phyloP scores from a whole-genome alignment of 2,329 filamentous ascomycete species.

The Dryadomyces sulphureus region DNA sequence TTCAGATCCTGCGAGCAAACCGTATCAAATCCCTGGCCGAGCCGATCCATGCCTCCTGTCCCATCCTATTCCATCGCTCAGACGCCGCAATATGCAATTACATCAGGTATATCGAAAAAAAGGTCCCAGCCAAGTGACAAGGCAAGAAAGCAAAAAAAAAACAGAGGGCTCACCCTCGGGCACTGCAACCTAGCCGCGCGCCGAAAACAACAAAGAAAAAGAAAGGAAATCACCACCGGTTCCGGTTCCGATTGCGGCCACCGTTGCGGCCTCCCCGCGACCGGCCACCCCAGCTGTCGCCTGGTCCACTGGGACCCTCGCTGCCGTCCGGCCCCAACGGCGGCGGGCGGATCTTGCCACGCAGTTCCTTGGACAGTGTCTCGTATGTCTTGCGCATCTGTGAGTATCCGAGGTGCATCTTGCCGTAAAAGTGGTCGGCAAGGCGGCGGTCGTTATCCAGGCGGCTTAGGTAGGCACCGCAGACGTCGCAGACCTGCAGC shows the following conservation, averaged over 20 bases:
- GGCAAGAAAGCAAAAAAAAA: neutral
- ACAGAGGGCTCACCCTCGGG: too few relatives aligned
- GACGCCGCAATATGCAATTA: neutral
- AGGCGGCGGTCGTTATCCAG: constrained; percentile 88
- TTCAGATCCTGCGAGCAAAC: too few relatives aligned
- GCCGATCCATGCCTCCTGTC: neutral
- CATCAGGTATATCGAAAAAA: neutral
- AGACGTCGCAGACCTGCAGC: constrained; percentile 95
- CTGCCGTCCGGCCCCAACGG: constrained; percentile 26
- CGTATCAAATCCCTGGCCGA: neutral
- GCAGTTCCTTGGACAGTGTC: constrained; percentile 72
- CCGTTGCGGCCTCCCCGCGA: constrained; percentile 36
- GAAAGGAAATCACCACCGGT: constrained; percentile 26
- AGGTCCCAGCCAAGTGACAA: neutral
- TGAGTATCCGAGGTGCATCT: constrained; percentile 97
- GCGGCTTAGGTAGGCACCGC: constrained; percentile 81
- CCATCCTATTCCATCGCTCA: too few relatives aligned
- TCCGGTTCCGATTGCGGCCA: constrained; percentile 35
- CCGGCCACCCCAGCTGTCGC: constrained; percentile 23
- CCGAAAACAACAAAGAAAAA: neutral
- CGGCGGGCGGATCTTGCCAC: constrained; percentile 27
- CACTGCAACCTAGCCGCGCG: too few relatives aligned
- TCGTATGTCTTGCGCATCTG: constrained; percentile 95
- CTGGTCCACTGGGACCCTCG: constrained; percentile 13
- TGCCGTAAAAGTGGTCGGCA: constrained; percentile 97